Evolutionary conservation across 495 filamentous ascomycete genomes (phyloP).

Genomic region (Pyrenula aspistea): DNA sequence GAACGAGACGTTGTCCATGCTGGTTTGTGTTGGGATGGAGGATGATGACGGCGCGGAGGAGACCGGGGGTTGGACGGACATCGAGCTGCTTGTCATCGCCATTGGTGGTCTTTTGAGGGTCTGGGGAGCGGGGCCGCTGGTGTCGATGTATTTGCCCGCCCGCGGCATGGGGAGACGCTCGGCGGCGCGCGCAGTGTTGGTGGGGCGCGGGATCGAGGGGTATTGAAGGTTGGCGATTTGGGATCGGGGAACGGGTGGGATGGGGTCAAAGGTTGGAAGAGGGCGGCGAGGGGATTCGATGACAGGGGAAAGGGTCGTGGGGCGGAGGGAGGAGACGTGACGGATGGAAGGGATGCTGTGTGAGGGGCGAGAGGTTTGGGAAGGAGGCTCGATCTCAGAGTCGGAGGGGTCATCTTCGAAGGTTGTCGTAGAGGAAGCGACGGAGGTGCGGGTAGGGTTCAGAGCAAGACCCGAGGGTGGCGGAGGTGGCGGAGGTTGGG

Average conservation of each 20-base stretch:
- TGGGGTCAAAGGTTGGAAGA: not conserved
- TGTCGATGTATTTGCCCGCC: not conserved
- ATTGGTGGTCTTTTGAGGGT: not conserved
- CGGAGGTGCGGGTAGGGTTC: not conserved
- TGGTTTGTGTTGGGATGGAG: not conserved
- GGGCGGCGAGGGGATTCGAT: not conserved
- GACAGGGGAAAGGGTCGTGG: not conserved
- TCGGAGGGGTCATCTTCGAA: slow-evolving; percentile 1
- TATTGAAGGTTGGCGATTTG: not conserved
- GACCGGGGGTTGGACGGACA: not conserved
- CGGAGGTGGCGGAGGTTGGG: not conserved
- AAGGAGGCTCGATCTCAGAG: not conserved
- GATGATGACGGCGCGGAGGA: not conserved
- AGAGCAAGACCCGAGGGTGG: not conserved
- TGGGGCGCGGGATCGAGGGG: not conserved
- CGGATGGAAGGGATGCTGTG: not conserved
- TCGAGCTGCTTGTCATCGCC: not conserved
- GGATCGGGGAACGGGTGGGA: not conserved
- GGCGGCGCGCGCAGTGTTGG: not conserved
- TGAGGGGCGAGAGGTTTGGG: not conserved
- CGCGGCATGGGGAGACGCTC: not conserved
- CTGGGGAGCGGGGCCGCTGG: not conserved
- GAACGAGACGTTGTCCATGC: not conserved
- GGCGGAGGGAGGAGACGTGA: not conserved
- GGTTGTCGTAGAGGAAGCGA: not conserved